These are phyloP conservation scores for Castanea crenata DNA, from an alignment of 306 rosid genomes.

Conservation along the genomic window DNA sequence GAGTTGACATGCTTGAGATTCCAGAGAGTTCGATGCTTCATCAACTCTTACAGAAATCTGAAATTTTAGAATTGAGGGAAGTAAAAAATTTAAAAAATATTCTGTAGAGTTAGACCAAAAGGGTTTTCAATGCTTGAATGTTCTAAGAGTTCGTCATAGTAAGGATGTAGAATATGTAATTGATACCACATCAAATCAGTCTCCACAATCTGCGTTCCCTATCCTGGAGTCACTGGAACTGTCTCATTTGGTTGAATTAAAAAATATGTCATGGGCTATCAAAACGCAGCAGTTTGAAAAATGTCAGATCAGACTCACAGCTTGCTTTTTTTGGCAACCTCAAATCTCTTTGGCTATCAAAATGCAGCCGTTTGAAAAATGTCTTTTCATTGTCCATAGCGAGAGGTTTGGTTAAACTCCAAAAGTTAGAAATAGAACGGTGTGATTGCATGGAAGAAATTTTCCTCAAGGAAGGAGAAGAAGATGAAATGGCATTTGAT, in stretches of 20 bases:
- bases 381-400: background rate
- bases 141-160: constrained; percentile 4
- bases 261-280: background rate
- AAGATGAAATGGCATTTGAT: no score
- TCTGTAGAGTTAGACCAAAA: constrained; percentile 1
- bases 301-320: background rate
- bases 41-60: constrained; percentile 17
- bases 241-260: background rate
- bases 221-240: background rate
- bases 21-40: constrained; percentile 3
- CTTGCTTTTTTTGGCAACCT: background rate
- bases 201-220: background rate
- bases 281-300: background rate
- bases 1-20: background rate
- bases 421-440: no score
- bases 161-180: constrained; percentile 14
- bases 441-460: no score
- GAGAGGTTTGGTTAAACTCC: no score
- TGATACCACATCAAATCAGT: background rate
- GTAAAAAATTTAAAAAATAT: constrained; percentile 16
- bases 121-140: constrained; percentile 19
- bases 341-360: background rate
- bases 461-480: no score
- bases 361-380: background rate
- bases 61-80: background rate